phyloP scores from a whole-genome alignment of 805 yeast species.

The Ogataea siamensis region DNA sequence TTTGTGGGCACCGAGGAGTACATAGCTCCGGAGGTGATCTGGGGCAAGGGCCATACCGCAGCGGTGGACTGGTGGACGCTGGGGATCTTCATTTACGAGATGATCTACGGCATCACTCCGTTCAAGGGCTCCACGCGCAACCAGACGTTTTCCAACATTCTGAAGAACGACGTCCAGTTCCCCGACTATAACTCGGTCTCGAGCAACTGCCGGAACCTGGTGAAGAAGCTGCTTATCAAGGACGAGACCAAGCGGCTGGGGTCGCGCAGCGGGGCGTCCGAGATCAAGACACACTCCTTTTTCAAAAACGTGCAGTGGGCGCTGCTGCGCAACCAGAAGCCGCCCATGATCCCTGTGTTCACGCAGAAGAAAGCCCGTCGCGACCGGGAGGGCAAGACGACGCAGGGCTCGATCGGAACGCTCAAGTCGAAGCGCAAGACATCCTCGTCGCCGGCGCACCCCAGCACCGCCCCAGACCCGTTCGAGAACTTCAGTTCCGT shows the following conservation, averaged over 20 bases:
- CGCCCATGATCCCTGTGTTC: constrained; percentile 92
- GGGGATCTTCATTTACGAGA: constrained; percentile 89
- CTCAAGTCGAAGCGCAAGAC: constrained; percentile 36
- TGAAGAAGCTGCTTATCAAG: constrained; percentile 78
- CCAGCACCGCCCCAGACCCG: constrained; percentile 52
- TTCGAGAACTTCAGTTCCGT: constrained; percentile 83
- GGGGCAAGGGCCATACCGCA: constrained; percentile 95
- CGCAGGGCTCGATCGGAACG: constrained; percentile 42
- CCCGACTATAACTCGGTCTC: constrained; percentile 60
- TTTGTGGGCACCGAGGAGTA: constrained; percentile 99
- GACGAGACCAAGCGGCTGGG: constrained; percentile 90
- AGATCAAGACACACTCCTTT: constrained; percentile 85
- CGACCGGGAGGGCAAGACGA: constrained; percentile 20
- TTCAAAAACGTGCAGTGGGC: constrained; percentile 97
- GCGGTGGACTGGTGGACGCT: constrained; percentile 99
- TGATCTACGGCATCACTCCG: constrained; percentile 95
- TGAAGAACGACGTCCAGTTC: constrained; percentile 81
- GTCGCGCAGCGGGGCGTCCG: constrained; percentile 92
- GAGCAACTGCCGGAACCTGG: constrained; percentile 72
- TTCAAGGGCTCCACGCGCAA: constrained; percentile 90
- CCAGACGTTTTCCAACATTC: constrained; percentile 82
- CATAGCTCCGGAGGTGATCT: constrained; percentile 96
- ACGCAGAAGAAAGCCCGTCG: constrained; percentile 24
- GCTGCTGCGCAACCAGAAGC: constrained; percentile 81
- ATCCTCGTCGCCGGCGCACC: constrained; percentile 27